Evolutionary conservation across 495 filamentous ascomycete genomes (phyloP).

Genomic region (Aspergillus carlsbadensis): DNA sequence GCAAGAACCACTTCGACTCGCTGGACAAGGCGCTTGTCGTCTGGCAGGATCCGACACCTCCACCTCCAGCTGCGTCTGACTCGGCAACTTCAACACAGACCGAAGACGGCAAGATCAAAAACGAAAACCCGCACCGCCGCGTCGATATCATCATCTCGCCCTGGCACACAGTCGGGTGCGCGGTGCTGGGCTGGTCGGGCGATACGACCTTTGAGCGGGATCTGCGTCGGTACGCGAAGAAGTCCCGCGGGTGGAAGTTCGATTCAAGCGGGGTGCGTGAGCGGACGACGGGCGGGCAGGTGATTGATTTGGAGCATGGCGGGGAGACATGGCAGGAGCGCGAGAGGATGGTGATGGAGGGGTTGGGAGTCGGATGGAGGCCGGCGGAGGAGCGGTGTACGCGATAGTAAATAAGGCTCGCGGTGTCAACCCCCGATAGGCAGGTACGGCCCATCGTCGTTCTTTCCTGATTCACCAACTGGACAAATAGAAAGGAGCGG

Average conservation of each 20-base stretch:
- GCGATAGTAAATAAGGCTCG: conserved; percentile 53
- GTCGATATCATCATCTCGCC: conserved; percentile 94
- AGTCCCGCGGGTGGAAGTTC: conserved; percentile 74
- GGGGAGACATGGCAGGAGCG: conserved; percentile 63
- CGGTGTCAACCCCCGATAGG: not conserved
- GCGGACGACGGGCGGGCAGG: conserved; percentile 59
- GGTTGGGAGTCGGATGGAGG: conserved; percentile 71
- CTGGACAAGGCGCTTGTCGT: conserved; percentile 91
- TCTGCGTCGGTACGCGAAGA: conserved; percentile 75
- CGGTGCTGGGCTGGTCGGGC: conserved; percentile 83
- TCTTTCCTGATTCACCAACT: no score
- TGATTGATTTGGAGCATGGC: conserved; percentile 60
- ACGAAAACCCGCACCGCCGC: conserved; percentile 68
- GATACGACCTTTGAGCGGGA: conserved; percentile 90
- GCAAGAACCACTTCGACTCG: conserved; percentile 62
- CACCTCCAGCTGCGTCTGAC: no score
- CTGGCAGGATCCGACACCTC: conserved; percentile 69
- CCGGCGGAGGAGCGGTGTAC: conserved; percentile 76
- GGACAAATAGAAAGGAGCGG: no score
- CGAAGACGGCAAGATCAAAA: not conserved
- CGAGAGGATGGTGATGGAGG: conserved; percentile 79
- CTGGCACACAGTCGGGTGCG: conserved; percentile 85
- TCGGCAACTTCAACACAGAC: conserved; percentile 32
- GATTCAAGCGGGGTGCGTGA: conserved; percentile 84
- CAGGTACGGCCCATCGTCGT: no score